Evolutionary conservation across 306 rosid species (phyloP).

Genomic region (Glycine soja): DNA sequence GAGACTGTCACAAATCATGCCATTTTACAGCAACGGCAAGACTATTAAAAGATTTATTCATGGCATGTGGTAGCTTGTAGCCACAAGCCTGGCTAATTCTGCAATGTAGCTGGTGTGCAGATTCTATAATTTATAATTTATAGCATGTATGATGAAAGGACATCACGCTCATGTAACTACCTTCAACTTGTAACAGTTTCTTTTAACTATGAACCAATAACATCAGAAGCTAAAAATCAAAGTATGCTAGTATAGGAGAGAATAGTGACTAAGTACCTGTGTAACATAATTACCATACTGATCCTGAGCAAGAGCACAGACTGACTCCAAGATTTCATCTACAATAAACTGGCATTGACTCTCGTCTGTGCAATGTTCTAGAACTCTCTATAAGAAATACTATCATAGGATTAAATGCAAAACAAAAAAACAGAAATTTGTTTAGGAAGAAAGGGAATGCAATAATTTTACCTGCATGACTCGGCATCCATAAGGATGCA

Average conservation of each 20-base stretch:
- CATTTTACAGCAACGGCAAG: not conserved
- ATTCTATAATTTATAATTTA: constrained; percentile 15
- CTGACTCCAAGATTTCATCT: constrained; percentile 64
- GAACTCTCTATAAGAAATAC: constrained; percentile 56
- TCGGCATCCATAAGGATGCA: constrained; percentile 67
- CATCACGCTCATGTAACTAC: not conserved
- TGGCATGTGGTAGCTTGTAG: not conserved
- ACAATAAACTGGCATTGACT: constrained; percentile 61
- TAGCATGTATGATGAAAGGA: not conserved
- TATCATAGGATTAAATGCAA: constrained; percentile 3
- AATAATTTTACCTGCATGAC: constrained; percentile 56
- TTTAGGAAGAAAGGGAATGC: constrained; percentile 6
- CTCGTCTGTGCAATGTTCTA: constrained; percentile 60
- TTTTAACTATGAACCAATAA: not conserved
- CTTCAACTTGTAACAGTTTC: not conserved
- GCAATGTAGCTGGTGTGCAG: not conserved
- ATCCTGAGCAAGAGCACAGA: constrained; percentile 57
- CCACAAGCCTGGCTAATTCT: not conserved
- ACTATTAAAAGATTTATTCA: not conserved
- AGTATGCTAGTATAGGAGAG: constrained; percentile 1
- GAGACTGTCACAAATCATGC: not conserved
- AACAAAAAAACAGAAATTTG: not conserved
- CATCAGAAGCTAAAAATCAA: constrained; percentile 6
- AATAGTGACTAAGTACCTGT: constrained; percentile 49
- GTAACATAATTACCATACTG: constrained; percentile 65